phyloP scores from a whole-genome alignment of 2,329 filamentous ascomycete genomes.

The Sclerotinia nivalis region DNA sequence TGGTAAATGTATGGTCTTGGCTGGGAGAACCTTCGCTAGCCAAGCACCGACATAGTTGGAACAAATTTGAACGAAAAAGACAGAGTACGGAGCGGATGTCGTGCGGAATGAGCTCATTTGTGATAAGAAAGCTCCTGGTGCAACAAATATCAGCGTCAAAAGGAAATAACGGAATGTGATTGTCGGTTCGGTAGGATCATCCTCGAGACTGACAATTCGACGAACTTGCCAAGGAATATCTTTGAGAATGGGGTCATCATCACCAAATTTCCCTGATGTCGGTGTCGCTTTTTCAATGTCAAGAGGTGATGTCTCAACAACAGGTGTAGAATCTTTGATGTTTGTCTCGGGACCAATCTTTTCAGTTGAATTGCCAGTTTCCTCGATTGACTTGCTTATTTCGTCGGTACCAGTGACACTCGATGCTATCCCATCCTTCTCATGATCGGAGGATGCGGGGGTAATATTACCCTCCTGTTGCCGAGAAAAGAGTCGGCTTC shows the following conservation, averaged over 20 bases:
- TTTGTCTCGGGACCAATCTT: constrained; percentile 2
- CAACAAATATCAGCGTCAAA: constrained; percentile 55
- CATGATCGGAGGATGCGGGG: neutral
- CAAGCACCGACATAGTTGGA: constrained; percentile 50
- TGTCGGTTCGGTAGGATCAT: constrained; percentile 56
- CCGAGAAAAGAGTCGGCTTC: constrained; percentile 13
- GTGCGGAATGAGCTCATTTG: constrained; percentile 59
- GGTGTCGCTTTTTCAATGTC: constrained; percentile 20
- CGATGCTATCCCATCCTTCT: constrained; percentile 3
- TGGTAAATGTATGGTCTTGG: constrained; percentile 48
- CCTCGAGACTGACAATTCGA: constrained; percentile 56
- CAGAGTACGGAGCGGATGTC: constrained; percentile 54
- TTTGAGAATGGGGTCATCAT: constrained; percentile 53
- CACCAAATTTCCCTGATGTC: constrained; percentile 31
- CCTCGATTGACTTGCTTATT: constrained; percentile 11
- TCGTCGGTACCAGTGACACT: constrained; percentile 17
- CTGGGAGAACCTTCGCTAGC: constrained; percentile 48
- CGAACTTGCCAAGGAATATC: constrained; percentile 58
- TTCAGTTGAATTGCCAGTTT: constrained; percentile 1
- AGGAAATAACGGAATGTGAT: constrained; percentile 62
- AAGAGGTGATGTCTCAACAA: constrained; percentile 45
- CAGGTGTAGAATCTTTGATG: neutral
- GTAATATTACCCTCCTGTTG: neutral
- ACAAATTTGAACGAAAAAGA: constrained; percentile 61
- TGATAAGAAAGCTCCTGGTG: constrained; percentile 58